Base-by-base conservation (phyloP, 768 basidiomycete genomes). In the Hypholoma sublateritium region DNA sequence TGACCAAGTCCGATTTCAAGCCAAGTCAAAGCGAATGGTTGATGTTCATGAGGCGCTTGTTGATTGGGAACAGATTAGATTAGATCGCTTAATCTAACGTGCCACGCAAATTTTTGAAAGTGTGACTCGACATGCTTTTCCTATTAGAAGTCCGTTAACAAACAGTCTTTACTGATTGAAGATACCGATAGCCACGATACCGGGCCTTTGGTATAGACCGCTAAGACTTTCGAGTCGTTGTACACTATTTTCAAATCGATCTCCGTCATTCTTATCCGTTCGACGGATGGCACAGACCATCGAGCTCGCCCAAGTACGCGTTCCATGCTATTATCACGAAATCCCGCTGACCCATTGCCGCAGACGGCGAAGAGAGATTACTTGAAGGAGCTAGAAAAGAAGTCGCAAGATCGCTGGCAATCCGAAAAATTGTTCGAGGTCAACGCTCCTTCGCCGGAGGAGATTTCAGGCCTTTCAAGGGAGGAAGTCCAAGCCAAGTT, bases 311-410 rank as follows among this genome's bases (percentile, higher is more conserved):
- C 85, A 86, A 77, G 86, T 82, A 55, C 47, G 70, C 65, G 28
- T 32, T 14, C 48, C 51, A 7, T 22, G 25, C n/a, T 24, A 19
- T 52, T 41, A 19, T 34, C 25, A 32, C 21, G 47, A n/a, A 47
- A 24, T 22, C 7, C 51, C 21, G 43, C 32, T 49, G 37, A 39
- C 9, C 28, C 41, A 49, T n/a, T 14, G n/a, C 12, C 55, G n/a
- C 72, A 98, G 93, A 98, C 96, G 14, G 91, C 82, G 66, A 99
- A 98, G 72, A 84, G 97, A 70, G 97, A 99, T 76, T 77, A 87
- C 65, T 74, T 99, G 52, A 88, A 83, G 67, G 79, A 80, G 19
- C 77, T 98, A 56, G 97, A 98, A 73, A 82, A 85, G 66, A 81
- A 86, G 71, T 93, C 93, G 63, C 96, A 98, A 74, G 72, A 81